Base-by-base conservation (phyloP, 768 basidiomycete species). In the Suillus spraguei region DNA sequence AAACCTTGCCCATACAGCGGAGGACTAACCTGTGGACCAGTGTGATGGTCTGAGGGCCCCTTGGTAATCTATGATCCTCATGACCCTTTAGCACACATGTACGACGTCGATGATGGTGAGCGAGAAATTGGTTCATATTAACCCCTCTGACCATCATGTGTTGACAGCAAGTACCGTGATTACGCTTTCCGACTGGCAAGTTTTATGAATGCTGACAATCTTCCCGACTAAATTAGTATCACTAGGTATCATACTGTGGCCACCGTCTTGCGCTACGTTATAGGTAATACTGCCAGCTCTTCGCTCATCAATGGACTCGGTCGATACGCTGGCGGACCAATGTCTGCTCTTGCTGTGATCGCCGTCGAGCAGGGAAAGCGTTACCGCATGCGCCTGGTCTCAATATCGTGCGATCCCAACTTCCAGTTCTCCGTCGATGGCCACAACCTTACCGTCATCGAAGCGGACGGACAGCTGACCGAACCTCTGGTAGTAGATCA, bases 281-380 rank as follows among this genome's bases (percentile, higher is more conserved):
- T 32, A 41, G 50, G 65, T 8, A 59, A 69, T 10, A 1, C 16
- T 46, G 62, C 77, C 0, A 74, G 76, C 62, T 61, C 79, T 3
- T 78, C 78, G 0, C 66, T 84, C 17, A 82, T 85, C 65, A 85
- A 85, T 60, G 84, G 84, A 2, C 71, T 76, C 13, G 85, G 85
- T n/a, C 80, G 83, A 33, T 81, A 74, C 63, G 47, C 58, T 75
- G 70, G 71, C 35, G 77, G 76, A n/a, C 69, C 74, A 9, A 41
- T 56, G 1, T 65, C 63, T 9, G 65, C 72, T 1, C 69, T 79
- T 5, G 64, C 76, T 1, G 69, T 79, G 1, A 65, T 81, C 59
- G 75, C 70, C 70, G n/a, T 78, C 17, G 55, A 62, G 33, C 36
- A 22, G 0, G 71, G 71, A 5, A 69, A 67, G 36, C 69, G 77